Percentiles rank a stretch among this genome's conserved stretches.
phyloP scores from a whole-genome alignment of 225 moss, liverwort and hornwort species.

The Thuidium tamariscinum region DNA sequence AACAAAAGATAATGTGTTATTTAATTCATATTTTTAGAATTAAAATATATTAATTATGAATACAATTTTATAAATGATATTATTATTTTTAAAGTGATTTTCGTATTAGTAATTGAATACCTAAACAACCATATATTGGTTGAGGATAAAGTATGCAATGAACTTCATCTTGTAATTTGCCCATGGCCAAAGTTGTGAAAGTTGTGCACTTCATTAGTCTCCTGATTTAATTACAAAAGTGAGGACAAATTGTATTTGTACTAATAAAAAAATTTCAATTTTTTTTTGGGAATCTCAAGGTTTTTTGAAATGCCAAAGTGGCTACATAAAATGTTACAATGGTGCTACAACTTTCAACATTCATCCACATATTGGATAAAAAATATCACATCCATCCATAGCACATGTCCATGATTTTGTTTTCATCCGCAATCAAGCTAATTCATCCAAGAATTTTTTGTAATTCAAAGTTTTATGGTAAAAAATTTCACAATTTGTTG shows the following conservation, averaged over 20 bases:
- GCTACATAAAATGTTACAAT: no score
- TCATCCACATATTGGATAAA: no score
- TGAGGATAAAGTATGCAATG: background rate
- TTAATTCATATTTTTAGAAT: background rate
- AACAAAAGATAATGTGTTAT: background rate
- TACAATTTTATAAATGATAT: background rate
- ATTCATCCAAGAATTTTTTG: no score
- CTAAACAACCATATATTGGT: background rate
- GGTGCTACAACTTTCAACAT: no score
- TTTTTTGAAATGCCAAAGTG: no score
- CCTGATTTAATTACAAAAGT: background rate
- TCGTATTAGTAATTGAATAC: background rate
- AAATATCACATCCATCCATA: no score
- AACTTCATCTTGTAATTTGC: no score
- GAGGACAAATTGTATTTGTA: background rate
- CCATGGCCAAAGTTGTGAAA: background rate
- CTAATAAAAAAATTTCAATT: background rate
- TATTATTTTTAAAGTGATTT: rapidly evolving
- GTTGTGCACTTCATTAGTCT: background rate
- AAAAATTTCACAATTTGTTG: no score
- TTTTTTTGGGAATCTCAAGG: no score
- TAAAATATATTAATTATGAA: background rate
- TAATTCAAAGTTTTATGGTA: no score
- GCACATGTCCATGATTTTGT: no score
- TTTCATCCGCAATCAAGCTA: no score